Base-by-base conservation (phyloP, 164 flowering plant species). In the Liquidambar formosana region DNA sequence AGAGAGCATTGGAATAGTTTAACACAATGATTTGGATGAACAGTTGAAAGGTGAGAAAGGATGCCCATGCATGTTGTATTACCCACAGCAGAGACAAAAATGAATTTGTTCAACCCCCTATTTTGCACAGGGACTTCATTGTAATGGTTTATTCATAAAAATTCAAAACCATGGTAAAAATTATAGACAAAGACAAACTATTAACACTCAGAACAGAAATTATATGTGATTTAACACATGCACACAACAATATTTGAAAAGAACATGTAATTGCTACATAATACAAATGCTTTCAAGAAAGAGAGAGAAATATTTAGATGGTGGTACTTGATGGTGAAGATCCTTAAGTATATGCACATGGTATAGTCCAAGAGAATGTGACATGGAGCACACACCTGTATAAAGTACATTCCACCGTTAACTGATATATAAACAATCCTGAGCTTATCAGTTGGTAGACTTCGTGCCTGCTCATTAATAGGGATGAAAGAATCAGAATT, bases 391-490 rank as follows among this genome's bases (percentile, higher is more conserved):
- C 66, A 22, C 11, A 90, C 97, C 97, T 94, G 97, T 60, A 89
- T 79, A 63, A 88, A 66, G 75, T 92, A 90, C 3, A 90, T 71
- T 49, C 48, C 89, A 47, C 71, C 77, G 72, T 92, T 94, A 48
- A 92, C 76, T 60, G 89, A 80, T 48, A 89, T 66, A 69, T 89
- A 92, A 59, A 80, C 75, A 27, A 81, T 71, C 79, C 88, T 79
- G 66, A 92, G 90, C 78, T 92, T 94, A 74, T 90, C 95, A 15
- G 96, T 84, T 23, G 97, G 94, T 67, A 89, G 80, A 78, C 93
- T 90, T 80, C 91, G 84, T 67, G 97, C 96, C 98, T 90, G 95
- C 22, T 58, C 69, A 82, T 72, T 38, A 44, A 56, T 38, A 56
- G 41, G 64, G 14, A 41, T 56, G 10, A 14, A 45, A 57, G n/a